Base-by-base conservation (phyloP, 176 grass and related monocot species). In the Luzula sylvatica region DNA sequence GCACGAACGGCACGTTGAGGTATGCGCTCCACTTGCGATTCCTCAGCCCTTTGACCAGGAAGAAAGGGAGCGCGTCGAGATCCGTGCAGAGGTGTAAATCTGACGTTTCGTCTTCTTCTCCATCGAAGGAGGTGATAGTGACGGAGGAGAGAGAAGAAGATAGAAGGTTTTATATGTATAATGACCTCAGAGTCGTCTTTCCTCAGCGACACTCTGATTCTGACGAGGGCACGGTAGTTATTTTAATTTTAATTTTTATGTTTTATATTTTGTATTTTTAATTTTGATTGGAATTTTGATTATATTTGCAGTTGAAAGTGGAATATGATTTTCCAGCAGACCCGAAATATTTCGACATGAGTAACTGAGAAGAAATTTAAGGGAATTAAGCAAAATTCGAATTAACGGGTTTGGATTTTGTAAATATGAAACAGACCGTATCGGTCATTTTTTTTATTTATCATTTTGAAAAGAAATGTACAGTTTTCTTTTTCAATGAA, bases 11-110 rank as follows among this genome's bases (percentile, higher is more conserved):
- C 45, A 81, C 72, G 48, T 79, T 98, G 46, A 86, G 92, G 26
- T 98, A 98, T 71, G 92, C 92, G 58, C 74, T 98, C 68, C 92
- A 98, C 16, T 72, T 98, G 19, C 85, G 92, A 5, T 98, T 98
- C 76, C 58, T 90, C 59, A 67, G 92, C 13, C 85, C 81, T 24
- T 25, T 58, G 55, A 55, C 62, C 23, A 4, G 30, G 30, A 89
- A 72, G 81, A 90, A 76, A 55, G 68, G 29, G 15, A 27, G 21
- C 14, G 24, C 55, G 7, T 61, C 59, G 17, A 98, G 52, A 73
- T 83, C 64, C 46, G 73, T 71, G 65, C 81, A 90, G 23, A 74
- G 62, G 16, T 69, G 71, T 53, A 87, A 70, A 77, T 71, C 78
- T 38, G 81, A 82, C 68, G 39, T 70, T 25, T 67, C 81, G 61